Evolutionary conservation across 352 stramenopile genomes (phyloP).

Genomic region (Phytopythium vexans): DNA sequence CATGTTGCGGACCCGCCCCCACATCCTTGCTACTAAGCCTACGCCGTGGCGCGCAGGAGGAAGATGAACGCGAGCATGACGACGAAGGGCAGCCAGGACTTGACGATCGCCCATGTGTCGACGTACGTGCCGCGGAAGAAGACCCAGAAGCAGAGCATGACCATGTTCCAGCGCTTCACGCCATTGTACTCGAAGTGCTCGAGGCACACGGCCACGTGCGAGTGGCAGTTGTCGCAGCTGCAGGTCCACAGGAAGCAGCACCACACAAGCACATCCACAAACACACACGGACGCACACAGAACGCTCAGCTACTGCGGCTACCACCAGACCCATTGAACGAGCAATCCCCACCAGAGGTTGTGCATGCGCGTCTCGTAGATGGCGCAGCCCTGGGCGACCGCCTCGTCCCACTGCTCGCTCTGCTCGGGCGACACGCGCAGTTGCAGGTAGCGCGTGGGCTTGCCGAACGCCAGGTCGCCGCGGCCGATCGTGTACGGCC

Average conservation of each 20-base stretch:
- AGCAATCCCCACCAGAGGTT: conserved; percentile 80
- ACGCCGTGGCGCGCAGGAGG: conserved; percentile 22
- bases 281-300: not conserved
- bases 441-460: conserved; percentile 89
- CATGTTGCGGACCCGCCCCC: not conserved
- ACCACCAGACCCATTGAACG: not conserved
- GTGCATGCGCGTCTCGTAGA: conserved; percentile 95
- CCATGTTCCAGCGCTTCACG: conserved; percentile 73
- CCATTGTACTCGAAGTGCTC: conserved; percentile 54
- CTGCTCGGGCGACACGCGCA: conserved; percentile 36
- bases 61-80: conserved; percentile 24
- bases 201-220: conserved; percentile 89
- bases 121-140: conserved; percentile 70
- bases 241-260: not conserved
- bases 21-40: not conserved
- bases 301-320: not conserved
- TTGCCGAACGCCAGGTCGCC: conserved; percentile 88
- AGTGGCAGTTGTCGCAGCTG: conserved; percentile 97
- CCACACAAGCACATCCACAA: not conserved
- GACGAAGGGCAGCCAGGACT: conserved; percentile 37
- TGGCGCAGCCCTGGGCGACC: conserved; percentile 81
- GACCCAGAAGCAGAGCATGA: conserved; percentile 80
- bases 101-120: conserved; percentile 24
- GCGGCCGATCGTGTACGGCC: conserved; percentile 90
- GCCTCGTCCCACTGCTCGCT: conserved; percentile 88